Base-by-base conservation (phyloP, 495 filamentous ascomycete genomes). In the Lasiosphaeriaceae sp. region DNA sequence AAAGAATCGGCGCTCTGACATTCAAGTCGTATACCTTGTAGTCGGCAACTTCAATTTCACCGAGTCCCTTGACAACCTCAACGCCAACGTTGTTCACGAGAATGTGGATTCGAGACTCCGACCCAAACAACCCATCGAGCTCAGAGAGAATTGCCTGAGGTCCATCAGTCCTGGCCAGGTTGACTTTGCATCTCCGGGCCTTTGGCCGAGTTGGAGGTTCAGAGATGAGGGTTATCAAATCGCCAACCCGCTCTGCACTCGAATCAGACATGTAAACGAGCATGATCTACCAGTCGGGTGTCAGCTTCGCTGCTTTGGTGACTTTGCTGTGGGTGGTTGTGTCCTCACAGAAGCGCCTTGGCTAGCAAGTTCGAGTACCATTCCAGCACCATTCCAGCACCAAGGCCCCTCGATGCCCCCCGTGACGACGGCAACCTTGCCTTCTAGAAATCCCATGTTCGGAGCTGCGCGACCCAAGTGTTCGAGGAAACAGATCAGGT, bases 1-100 rank as follows among this genome's bases (percentile, higher is more conserved):
- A 67, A 50, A 89, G 85, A 47, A 81, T 79, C 0, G 83, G 78
- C 0, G 83, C 86, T 49, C 86, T 86, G 22, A 88, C 83, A 62
- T 88, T 87, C 11, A 86, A 39, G 11, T 65, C 62, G 52, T 78
- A 80, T 1, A 71, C 73, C 16, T 54, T 64, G 50, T 83, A 90
- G 52, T 83, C 78, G n/a, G 68, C 74, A 47, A 87, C 77, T 0
- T 69, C 85, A 14, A 81, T 77, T 9, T 66, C 66, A 3, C 74
- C 75, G 16, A 90, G 70, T 39, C 75, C 70, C 50, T 66, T 80
- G 53, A 79, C 71, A 1, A 68, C 69, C 60, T 83, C 64, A 1
- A 80, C 57, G 0, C 74, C 86, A 0, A 85, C 85, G 57, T 84
- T 86, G 2, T 83, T 73, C 17, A 90, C 74, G 2, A 90, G 58